Evolutionary conservation across 495 filamentous ascomycete species (phyloP).

Genomic region (Clavariopsis aquatica): DNA sequence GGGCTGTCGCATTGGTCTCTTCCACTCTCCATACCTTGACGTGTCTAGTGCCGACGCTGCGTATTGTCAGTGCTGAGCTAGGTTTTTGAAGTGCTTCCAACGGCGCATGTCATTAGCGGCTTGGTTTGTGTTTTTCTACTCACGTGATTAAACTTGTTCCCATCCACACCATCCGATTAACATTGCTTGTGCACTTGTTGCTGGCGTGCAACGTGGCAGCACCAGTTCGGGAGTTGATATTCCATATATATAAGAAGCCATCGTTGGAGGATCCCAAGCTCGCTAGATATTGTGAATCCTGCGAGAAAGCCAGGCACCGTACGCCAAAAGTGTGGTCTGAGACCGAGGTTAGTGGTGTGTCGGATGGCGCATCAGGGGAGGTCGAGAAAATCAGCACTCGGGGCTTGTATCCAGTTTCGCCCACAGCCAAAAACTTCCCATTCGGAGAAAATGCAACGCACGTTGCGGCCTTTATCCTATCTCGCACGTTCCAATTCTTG

Average conservation of each 20-base stretch:
- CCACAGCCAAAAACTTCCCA: conserved; percentile 85
- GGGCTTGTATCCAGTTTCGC: conserved; percentile 94
- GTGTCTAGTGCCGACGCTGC: conserved; percentile 79
- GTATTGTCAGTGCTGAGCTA: conserved; percentile 34
- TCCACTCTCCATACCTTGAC: conserved; percentile 92
- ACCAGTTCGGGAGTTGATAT: conserved; percentile 78
- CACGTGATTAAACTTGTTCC: conserved; percentile 68
- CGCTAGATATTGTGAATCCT: conserved; percentile 82
- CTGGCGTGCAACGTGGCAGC: conserved; percentile 83
- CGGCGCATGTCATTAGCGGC: too few species aligned
- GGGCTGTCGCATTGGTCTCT: conserved; percentile 53
- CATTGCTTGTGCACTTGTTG: conserved; percentile 85
- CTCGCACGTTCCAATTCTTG: conserved; percentile 79
- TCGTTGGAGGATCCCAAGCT: conserved; percentile 87
- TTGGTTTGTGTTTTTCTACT: too few species aligned
- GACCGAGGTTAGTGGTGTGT: conserved; percentile 80
- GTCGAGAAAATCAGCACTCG: conserved; percentile 87
- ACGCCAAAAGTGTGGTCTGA: conserved; percentile 91
- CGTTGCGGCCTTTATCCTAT: conserved; percentile 94
- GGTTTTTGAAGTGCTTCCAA: too few species aligned
- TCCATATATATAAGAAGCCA: conserved; percentile 92
- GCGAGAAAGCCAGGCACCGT: conserved; percentile 82
- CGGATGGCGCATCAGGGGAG: conserved; percentile 68
- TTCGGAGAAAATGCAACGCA: conserved; percentile 88
- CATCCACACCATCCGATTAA: conserved; percentile 87